These are phyloP conservation scores for Fragilaria radians DNA, from an alignment of 108 stramenopile species.

Conservation along the genomic window DNA sequence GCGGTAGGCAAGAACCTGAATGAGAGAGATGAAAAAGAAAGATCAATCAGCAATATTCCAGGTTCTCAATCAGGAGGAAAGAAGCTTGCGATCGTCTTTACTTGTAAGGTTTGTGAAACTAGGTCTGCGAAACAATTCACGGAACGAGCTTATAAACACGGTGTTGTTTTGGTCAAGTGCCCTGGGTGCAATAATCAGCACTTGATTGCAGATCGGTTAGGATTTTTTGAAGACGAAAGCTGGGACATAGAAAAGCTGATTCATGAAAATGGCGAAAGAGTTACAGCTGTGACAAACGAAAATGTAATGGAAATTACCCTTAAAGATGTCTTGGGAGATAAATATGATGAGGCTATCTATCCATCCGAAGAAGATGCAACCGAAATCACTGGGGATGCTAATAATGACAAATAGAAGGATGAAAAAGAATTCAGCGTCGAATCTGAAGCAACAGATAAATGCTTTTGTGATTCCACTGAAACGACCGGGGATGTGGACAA, in stretches of 20 bases:
- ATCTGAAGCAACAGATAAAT: too few species aligned
- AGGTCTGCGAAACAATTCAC: slow-evolving; percentile 91
- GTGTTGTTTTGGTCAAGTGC: slow-evolving; percentile 92
- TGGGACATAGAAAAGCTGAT: slow-evolving; percentile 75
- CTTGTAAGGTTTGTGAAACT: slow-evolving; percentile 94
- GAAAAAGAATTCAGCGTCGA: too few species aligned
- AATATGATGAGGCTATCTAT: slow-evolving; percentile 8
- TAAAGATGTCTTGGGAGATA: slow-evolving; percentile 59
- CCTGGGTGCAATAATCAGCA: slow-evolving; percentile 91
- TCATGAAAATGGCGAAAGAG: slow-evolving; percentile 48
- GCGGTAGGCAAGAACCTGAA: neutral
- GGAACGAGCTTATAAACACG: slow-evolving; percentile 87
- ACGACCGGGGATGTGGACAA: too few species aligned
- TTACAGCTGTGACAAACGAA: slow-evolving; percentile 53
- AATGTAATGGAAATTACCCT: slow-evolving; percentile 72
- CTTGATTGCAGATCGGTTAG: slow-evolving; percentile 94
- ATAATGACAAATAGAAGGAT: too few species aligned
- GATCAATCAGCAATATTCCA: slow-evolving; percentile 3
- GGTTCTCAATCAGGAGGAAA: slow-evolving; percentile 54
- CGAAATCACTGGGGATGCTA: too few species aligned
- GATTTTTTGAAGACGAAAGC: slow-evolving; percentile 52
- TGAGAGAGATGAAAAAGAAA: too few species aligned
- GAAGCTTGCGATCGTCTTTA: slow-evolving; percentile 84
- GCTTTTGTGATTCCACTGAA: too few species aligned
- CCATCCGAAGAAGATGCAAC: too few species aligned